Evolutionary conservation across 768 basidiomycete species (phyloP), one percentile per base, ranked within the genome.

Genomic region (Rhizopogon salebrosus): DNA sequence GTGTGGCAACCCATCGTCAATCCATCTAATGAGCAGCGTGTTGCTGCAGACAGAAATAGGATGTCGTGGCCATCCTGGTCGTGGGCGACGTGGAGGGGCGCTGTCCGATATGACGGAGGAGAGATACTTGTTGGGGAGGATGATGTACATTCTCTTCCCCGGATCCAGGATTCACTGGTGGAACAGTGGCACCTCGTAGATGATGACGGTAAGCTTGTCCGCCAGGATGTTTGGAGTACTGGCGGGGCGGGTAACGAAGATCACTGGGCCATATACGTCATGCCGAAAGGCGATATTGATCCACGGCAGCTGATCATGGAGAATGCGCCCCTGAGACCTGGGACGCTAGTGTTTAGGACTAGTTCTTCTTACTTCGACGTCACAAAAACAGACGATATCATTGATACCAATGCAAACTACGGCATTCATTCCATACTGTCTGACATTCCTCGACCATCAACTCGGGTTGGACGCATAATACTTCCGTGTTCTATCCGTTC

Each of bases 31-130:
- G 45, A 49, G 3, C 53, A 55, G 14, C 61, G 63, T 11, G 35
- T 36, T 22, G 9, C 10, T 2, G 22, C 49, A 16, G n/a, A 43
- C 9, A 6, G 35, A 0, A 31, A 14, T 6, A 13, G 24, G 37
- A n/a, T 54, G 3, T 26, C 16, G 22, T 63, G 52, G 40, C 63
- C 63, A 8, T 63, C 64, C 6, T 65, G 63, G 63, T 56, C 61
- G 18, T 64, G 63, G 64, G 51, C 64, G 2, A 56, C 56, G 6
- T 64, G 63, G 63, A 54, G 50, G 27, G 64, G 64, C 8, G 57
- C 56, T 4, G 41, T 56, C 22, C 18, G 23, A 11, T 52, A 52
- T 35, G 43, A 11, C 8, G 27, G 27, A 29, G 27, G 27, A 29
- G 27, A 29, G 7, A 8, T 29, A 9, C 27, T 29, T 29, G 9